Conservation (phyloP, 164 flowering plant species). For the Pachysandra terminalis region DNA sequence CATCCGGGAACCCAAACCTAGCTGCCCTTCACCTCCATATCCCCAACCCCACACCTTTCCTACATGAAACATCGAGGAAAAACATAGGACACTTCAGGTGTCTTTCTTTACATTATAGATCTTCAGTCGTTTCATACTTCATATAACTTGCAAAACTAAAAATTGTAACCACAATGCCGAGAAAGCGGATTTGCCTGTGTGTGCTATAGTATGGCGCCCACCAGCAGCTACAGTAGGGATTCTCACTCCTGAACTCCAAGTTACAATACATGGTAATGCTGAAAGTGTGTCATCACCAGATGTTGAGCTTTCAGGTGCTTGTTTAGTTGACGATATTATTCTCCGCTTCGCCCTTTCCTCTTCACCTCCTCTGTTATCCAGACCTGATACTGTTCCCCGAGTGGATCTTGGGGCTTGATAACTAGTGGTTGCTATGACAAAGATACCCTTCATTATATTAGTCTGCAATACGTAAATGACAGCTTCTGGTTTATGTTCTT, state of each 20-base stretch:
- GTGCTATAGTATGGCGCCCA: constrained; percentile 89
- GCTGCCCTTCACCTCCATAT: constrained; percentile 99
- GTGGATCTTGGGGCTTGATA: constrained; percentile 52
- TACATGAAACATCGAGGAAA: constrained; percentile 54
- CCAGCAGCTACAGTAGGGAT: constrained; percentile 88
- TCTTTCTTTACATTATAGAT: constrained; percentile 14
- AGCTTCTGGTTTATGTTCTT: neutral
- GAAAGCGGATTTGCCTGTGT: constrained; percentile 60
- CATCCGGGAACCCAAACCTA: constrained; percentile 90
- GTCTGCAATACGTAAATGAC: constrained; percentile 10
- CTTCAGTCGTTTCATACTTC: constrained; percentile 17
- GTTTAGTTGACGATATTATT: constrained; percentile 67
- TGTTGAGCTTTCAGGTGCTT: constrained; percentile 65
- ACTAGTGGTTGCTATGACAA: constrained; percentile 57
- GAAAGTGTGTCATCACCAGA: constrained; percentile 76
- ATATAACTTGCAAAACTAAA: constrained; percentile 4
- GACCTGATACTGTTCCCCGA: constrained; percentile 41
- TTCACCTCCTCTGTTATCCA: constrained; percentile 46
- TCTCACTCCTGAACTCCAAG: constrained; percentile 77
- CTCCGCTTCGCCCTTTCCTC: constrained; percentile 75
- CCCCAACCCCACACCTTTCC: constrained; percentile 99
- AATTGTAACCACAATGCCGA: neutral
- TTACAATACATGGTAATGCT: constrained; percentile 85
- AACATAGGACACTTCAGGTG: constrained; percentile 26
- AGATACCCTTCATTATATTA: constrained; percentile 23